phyloP scores from a whole-genome alignment of 169 alveolate genomes.

The Plasmodium reichenowi region DNA sequence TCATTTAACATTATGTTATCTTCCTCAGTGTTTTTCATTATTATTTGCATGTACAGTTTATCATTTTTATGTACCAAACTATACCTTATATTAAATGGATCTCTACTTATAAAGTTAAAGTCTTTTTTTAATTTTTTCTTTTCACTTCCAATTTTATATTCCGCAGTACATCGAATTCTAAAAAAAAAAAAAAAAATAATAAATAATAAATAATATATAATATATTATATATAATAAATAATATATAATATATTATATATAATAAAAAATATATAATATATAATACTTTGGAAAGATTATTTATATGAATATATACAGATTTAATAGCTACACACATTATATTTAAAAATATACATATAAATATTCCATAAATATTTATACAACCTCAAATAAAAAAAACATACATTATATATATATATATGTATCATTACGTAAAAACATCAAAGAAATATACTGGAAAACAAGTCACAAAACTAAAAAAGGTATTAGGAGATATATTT shows the following conservation, averaged over 20 bases:
- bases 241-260: not conserved
- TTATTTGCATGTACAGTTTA: slow-evolving; percentile 30
- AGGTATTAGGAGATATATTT: slow-evolving; percentile 16
- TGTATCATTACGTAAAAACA: slow-evolving; percentile 29
- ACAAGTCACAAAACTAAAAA: slow-evolving; percentile 36
- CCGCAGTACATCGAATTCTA: slow-evolving; percentile 50
- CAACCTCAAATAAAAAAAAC: not conserved
- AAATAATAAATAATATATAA: not conserved
- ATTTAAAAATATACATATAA: too few relatives aligned
- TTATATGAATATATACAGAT: too few relatives aligned
- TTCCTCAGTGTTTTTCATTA: slow-evolving; percentile 43
- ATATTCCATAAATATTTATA: not conserved
- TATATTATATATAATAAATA: not conserved
- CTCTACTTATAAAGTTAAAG: slow-evolving; percentile 46
- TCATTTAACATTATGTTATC: slow-evolving; percentile 54
- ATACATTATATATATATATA: not conserved
- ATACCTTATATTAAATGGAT: slow-evolving; percentile 40
- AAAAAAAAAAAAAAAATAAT: slow-evolving; percentile 6
- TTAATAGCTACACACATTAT: too few relatives aligned
- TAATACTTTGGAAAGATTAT: too few relatives aligned
- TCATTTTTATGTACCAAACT: slow-evolving; percentile 44
- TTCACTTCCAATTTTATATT: slow-evolving; percentile 41
- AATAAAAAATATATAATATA: not conserved
- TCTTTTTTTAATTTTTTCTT: slow-evolving; percentile 43
- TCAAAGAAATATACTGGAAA: slow-evolving; percentile 41